Evolutionary conservation across 192 early-diverging fungal species (phyloP).

Genomic region (Glomus cerebriforme): DNA sequence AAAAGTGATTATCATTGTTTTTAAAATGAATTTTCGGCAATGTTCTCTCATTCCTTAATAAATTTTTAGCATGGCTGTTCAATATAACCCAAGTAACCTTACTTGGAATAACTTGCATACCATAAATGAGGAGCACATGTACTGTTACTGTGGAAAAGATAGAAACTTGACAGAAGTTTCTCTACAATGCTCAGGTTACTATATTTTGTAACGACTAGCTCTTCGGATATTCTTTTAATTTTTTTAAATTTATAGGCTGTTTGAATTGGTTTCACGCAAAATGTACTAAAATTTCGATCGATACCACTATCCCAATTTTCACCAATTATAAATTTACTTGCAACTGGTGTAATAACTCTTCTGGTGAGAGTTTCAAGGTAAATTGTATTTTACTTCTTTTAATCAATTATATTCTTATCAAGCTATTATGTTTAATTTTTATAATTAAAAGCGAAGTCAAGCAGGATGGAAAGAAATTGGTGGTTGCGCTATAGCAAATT

Average conservation of each 20-base stretch:
- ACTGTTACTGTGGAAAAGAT: constrained; percentile 72
- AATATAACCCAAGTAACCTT: constrained; percentile 36
- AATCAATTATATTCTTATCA: background rate
- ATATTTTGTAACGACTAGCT: background rate
- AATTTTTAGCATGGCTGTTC: background rate
- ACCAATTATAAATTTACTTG: constrained; percentile 67
- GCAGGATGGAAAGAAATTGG: constrained; percentile 71
- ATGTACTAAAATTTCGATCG: constrained; percentile 49
- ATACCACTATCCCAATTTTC: constrained; percentile 56
- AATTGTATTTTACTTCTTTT: background rate
- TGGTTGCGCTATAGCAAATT: constrained; percentile 62
- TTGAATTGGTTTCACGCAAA: constrained; percentile 66
- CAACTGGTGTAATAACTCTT: constrained; percentile 40
- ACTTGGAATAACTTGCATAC: constrained; percentile 64
- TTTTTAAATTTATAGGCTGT: constrained; percentile 43
- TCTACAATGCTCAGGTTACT: constrained; percentile 57
- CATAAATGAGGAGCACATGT: constrained; percentile 59
- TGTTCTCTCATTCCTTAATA: too few species aligned
- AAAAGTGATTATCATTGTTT: too few species aligned
- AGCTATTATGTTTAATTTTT: background rate
- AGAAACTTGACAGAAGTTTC: constrained; percentile 55
- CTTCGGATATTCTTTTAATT: too few species aligned
- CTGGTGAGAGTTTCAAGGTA: constrained; percentile 17
- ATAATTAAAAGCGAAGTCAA: constrained; percentile 55
- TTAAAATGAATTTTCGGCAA: too few species aligned